Evolutionary conservation across 371 early-diverging fungal genomes (phyloP).

Genomic region (Syncephalastrum racemosum): DNA sequence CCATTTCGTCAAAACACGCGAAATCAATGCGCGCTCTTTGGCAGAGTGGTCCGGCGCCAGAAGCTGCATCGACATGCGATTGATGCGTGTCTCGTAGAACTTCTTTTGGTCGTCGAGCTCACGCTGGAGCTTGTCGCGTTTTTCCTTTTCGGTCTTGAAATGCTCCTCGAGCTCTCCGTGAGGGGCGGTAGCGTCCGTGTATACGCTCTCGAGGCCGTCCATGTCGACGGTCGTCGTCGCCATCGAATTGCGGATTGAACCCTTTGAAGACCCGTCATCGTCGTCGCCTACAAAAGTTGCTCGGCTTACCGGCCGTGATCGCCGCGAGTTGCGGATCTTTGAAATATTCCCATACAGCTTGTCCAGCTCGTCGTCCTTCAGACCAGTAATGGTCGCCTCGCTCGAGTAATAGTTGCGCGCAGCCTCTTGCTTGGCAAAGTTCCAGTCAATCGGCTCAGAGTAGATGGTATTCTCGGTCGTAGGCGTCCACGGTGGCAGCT

Average conservation of each 20-base stretch:
- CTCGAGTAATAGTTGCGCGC: conserved; percentile 49
- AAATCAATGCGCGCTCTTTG: conserved; percentile 48
- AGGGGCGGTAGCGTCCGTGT: conserved; percentile 36
- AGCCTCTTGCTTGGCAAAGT: conserved; percentile 74
- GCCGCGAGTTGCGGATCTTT: conserved; percentile 52
- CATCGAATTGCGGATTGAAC: conserved; percentile 42
- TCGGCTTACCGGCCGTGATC: conserved; percentile 55
- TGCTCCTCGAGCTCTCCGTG: conserved; percentile 49
- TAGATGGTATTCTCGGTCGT: conserved; percentile 26
- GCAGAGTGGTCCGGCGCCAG: conserved; percentile 9
- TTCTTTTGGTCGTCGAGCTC: conserved; percentile 47
- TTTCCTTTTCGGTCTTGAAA: conserved; percentile 46
- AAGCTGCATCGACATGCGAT: conserved; percentile 45
- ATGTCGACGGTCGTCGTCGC: conserved; percentile 29
- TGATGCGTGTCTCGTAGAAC: conserved; percentile 59
- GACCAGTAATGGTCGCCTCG: conserved; percentile 45
- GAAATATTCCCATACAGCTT: conserved; percentile 58
- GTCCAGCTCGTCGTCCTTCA: conserved; percentile 63
- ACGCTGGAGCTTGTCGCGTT: conserved; percentile 55
- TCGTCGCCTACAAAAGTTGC: conserved; percentile 41
- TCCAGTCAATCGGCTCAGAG: conserved; percentile 72
- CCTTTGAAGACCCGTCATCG: conserved; percentile 49
- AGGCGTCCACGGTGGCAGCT: conserved; percentile 7
- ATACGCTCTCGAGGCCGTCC: conserved; percentile 50
- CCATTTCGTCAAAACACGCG: conserved; percentile 57